Evolutionary conservation across 306 rosid species (phyloP).

Genomic region (Begonia fuchsioides): DNA sequence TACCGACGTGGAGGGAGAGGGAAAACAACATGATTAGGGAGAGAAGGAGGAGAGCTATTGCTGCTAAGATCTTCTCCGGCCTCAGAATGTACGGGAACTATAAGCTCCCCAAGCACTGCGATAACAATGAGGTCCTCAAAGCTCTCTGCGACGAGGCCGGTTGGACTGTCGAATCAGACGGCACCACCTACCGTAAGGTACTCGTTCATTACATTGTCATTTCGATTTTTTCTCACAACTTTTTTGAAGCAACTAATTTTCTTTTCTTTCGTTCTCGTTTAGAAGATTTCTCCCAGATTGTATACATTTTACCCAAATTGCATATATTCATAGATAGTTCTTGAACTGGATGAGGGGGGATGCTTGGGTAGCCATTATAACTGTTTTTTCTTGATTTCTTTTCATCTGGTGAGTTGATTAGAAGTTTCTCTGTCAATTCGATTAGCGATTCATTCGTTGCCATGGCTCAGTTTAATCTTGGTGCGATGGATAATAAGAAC

Average conservation of each 20-base stretch:
- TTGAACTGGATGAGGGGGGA: too few species aligned
- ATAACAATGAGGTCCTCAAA: constrained; percentile 84
- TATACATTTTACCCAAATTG: too few species aligned
- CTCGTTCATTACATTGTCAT: neutral
- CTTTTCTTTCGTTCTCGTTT: neutral
- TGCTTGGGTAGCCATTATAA: too few species aligned
- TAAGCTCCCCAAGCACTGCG: constrained; percentile 88
- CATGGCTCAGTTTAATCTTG: too few species aligned
- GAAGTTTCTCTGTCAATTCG: too few species aligned
- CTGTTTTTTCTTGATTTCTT: too few species aligned
- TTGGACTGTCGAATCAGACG: constrained; percentile 74
- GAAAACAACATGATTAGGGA: constrained; percentile 83
- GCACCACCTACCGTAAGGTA: constrained; percentile 92
- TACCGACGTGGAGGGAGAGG: constrained; percentile 86
- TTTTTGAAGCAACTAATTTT: neutral
- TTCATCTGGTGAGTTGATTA: too few species aligned
- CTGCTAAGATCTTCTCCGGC: constrained; percentile 81
- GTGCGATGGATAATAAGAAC: too few species aligned
- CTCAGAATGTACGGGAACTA: constrained; percentile 73
- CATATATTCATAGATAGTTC: too few species aligned
- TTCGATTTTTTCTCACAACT: neutral
- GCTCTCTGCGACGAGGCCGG: constrained; percentile 89
- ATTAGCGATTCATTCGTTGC: too few species aligned
- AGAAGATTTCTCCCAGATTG: too few species aligned
- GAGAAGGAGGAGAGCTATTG: constrained; percentile 64